These are phyloP conservation scores for Flaveria trinervia DNA, from an alignment of 129 eudicot genomes.

Conservation along the genomic window DNA sequence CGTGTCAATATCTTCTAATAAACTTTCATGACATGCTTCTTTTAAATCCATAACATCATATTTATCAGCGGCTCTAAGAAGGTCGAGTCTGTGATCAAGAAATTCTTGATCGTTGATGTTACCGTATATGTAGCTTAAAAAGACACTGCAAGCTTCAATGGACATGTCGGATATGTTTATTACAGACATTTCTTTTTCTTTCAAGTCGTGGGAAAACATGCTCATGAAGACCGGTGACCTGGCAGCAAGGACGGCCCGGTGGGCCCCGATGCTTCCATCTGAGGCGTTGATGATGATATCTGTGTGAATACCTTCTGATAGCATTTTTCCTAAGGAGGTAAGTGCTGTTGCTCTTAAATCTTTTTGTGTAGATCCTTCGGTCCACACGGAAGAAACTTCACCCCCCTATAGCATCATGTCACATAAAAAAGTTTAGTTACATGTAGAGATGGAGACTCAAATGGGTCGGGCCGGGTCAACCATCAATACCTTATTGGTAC, in stretches of 20 bases:
- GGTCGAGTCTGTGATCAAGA: slow-evolving; percentile 66
- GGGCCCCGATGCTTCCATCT: slow-evolving; percentile 76
- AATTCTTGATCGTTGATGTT: slow-evolving; percentile 58
- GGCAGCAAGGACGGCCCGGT: slow-evolving; percentile 89
- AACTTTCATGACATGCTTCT: slow-evolving; percentile 84
- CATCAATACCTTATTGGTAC: background rate
- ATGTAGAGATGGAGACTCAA: background rate
- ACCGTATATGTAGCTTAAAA: slow-evolving; percentile 74
- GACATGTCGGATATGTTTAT: slow-evolving; percentile 90
- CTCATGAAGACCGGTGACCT: slow-evolving; percentile 86
- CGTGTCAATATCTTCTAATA: slow-evolving; percentile 81
- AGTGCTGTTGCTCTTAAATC: slow-evolving; percentile 62
- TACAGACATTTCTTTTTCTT: slow-evolving; percentile 76
- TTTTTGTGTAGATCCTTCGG: slow-evolving; percentile 47
- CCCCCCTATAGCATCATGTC: slow-evolving; percentile 53
- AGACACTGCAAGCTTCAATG: slow-evolving; percentile 67
- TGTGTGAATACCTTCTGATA: slow-evolving; percentile 80
- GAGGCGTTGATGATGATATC: slow-evolving; percentile 79
- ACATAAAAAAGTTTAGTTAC: background rate
- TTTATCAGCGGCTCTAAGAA: slow-evolving; percentile 90
- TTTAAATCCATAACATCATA: slow-evolving; percentile 79
- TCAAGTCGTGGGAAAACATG: slow-evolving; percentile 90
- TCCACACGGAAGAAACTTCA: slow-evolving; percentile 77
- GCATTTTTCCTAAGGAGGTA: slow-evolving; percentile 68
- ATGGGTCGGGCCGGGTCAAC: background rate